Base-by-base conservation (phyloP, 2,329 filamentous ascomycete species). In the Lachnellula cervina region DNA sequence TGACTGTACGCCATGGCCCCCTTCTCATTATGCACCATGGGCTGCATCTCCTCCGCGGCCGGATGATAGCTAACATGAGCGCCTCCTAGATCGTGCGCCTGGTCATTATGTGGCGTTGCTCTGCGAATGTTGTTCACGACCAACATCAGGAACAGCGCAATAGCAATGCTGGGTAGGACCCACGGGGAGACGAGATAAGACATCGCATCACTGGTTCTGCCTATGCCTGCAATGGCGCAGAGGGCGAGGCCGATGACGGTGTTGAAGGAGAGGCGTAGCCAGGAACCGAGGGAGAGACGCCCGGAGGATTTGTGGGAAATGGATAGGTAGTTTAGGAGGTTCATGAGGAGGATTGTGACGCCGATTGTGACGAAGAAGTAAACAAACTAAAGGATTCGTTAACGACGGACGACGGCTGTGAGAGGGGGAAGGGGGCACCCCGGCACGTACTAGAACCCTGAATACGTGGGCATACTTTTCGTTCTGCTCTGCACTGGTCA, bases 321-420 rank as follows among this genome's bases (percentile, higher is more conserved):
- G 5, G 49, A 55, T 25, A 65, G 52, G 25, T 58, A 42, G 40
- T 62, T 59, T 2, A 66, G 48, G 1, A 59, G 44, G 35, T 60
- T 61, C 58, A 65, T 63, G 2, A 65, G 51, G 8, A 65, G 57
- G 2, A 66, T 52, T 1, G 62, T 62, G 1, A 61, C 4, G 9
- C 62, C 63, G 1, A 61, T 49, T 6, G 62, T 54, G 38, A 64
- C 19, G 51, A 64, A 64, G 58, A 66, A 66, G 32, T 66, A 66
- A 1, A 57, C 48, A 25, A 62, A 64, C 63, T 64, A 17, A 5
- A 4, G 9, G 2, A 28, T 19, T 25, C 14, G 6, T 16, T 42
- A 19, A 51, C n/a, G n/a, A n/a, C n/a, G 48, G 23, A 47, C 40
- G 43, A 19, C 35, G 50, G 8, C 5, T 19, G 23, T 28, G 48